A percentile compares a stretch with the other conserved stretches of the same genome.
phyloP scores from a whole-genome alignment of 2,329 filamentous ascomycete species.

The Cryoendolithus antarcticus region DNA sequence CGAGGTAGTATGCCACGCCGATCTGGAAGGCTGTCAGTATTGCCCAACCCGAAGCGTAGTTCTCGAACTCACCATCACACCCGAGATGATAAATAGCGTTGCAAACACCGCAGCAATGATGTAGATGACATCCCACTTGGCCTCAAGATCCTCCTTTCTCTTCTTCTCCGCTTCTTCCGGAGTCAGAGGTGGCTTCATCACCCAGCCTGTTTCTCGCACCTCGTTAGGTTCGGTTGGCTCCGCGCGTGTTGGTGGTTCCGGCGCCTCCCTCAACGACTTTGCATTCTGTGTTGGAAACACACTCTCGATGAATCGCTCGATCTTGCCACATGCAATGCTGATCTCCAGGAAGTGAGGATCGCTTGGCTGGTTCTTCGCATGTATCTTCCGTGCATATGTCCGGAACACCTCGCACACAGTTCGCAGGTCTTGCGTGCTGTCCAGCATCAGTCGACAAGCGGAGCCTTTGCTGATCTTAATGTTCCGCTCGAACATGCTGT shows the following conservation, averaged over 20 bases:
- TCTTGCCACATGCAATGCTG: conserved; percentile 81
- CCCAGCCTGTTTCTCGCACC: conserved; percentile 42
- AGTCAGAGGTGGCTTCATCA: conserved; percentile 28
- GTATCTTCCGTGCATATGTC: conserved; percentile 65
- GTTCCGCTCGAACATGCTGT: conserved; percentile 69
- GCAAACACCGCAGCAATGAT: conserved; percentile 55
- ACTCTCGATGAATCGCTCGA: conserved; percentile 90
- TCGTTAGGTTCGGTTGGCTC: conserved; percentile 7
- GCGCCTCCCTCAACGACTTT: conserved; percentile 31
- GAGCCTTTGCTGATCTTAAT: conserved; percentile 95
- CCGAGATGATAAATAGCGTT: conserved; percentile 59
- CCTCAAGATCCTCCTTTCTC: conserved; percentile 39
- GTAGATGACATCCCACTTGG: conserved; percentile 45
- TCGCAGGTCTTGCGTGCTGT: conserved; percentile 81
- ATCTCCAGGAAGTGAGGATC: conserved; percentile 91
- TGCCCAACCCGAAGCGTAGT: background rate
- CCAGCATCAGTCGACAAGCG: conserved; percentile 80
- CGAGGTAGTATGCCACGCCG: conserved; percentile 63
- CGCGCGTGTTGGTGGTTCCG: conserved; percentile 2
- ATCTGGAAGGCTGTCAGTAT: conserved; percentile 41
- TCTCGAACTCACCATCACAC: conserved; percentile 58
- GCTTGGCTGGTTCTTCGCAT: conserved; percentile 83
- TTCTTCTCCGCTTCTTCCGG: conserved; percentile 46
- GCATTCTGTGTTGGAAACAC: conserved; percentile 79
- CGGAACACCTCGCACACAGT: conserved; percentile 74